Base-by-base conservation (phyloP, 495 filamentous ascomycete species). In the Xylaria castorea region DNA sequence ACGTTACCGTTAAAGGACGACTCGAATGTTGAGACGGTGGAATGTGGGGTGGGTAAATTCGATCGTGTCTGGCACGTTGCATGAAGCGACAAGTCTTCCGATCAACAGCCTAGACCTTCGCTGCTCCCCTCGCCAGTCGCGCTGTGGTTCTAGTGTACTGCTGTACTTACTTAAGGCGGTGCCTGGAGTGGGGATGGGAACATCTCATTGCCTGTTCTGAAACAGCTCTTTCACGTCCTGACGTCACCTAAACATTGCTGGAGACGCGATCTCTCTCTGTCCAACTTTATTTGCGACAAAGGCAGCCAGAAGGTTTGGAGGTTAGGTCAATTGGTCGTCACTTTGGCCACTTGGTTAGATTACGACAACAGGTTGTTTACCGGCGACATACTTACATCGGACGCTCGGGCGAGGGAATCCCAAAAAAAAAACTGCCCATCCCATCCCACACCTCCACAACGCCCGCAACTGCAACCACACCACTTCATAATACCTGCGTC, bases 191-290 rank as follows among this genome's bases (percentile, higher is more conserved):
- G 36, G 67, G 55, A 65, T 18, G 22, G n/a, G 20, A 34, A 46
- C 11, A 18, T 58, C 53, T 53, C 22, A 70, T 70, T 38, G 27
- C 36, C 42, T 22, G 20, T 65, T 57, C 69, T 71, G 60, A 71
- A 71, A 65, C 69, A 27, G 60, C 62, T 27, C 68, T 65, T 53
- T 65, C 34, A 53, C 36, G 46, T 32, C n/a, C 48, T 71, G 69
- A 71, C 69, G 69, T 71, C 69, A 71, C 61, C 42, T 14, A 14
- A 30, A 32, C 66, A 57, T 42, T 42, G 34, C 66, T 38, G 46
- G 32, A 38, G 18, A 48, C 63, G 30, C 64, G 7, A 34, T 67
- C 32, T 66, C 64, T 53, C 46, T 18, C 30, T 48, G n/a, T 46
- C 32, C 5, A 67, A 67, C 64, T 53, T 46, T 53, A 67, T 53